Percentiles rank a stretch among this genome's conserved stretches.
Evolutionary conservation across 176 grass and related monocot species (phyloP).

Genomic region (Guadua angustifolia): DNA sequence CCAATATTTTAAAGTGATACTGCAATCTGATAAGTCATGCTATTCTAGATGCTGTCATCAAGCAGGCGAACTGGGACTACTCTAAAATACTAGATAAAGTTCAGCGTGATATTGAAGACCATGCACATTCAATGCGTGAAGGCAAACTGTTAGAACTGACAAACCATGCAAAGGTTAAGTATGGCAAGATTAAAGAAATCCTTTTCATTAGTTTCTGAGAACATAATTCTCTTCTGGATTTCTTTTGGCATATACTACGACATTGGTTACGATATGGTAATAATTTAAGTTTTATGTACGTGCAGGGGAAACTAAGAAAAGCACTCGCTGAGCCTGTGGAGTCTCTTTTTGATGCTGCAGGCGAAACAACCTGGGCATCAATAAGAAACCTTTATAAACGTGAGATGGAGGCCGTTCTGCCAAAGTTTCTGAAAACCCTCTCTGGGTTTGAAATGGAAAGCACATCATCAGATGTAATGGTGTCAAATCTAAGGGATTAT

Average conservation of each 20-base stretch:
- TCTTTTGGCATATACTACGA: neutral
- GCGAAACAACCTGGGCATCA: constrained; percentile 75
- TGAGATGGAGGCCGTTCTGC: constrained; percentile 59
- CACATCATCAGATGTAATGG: constrained; percentile 51
- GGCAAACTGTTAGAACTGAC: constrained; percentile 66
- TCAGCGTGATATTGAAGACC: constrained; percentile 69
- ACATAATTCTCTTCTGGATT: constrained; percentile 12
- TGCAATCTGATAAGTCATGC: constrained; percentile 35
- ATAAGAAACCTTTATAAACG: constrained; percentile 73
- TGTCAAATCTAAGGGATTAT: constrained; percentile 70
- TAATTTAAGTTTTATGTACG: constrained; percentile 20
- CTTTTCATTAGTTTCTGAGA: constrained; percentile 21
- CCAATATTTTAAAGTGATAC: constrained; percentile 3
- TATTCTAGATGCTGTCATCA: constrained; percentile 64
- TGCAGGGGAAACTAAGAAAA: constrained; percentile 76
- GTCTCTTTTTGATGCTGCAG: constrained; percentile 80
- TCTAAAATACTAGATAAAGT: constrained; percentile 81
- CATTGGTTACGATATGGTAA: constrained; percentile 22
- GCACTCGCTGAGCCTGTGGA: constrained; percentile 85
- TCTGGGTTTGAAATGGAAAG: constrained; percentile 82
- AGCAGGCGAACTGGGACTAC: constrained; percentile 76
- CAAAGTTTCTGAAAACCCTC: constrained; percentile 65
- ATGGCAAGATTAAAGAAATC: constrained; percentile 18
- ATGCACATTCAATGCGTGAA: constrained; percentile 64
- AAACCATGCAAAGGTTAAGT: constrained; percentile 69